Evolutionary conservation across 805 yeast species (phyloP).

Genomic region (Torulaspora gathmanii): DNA sequence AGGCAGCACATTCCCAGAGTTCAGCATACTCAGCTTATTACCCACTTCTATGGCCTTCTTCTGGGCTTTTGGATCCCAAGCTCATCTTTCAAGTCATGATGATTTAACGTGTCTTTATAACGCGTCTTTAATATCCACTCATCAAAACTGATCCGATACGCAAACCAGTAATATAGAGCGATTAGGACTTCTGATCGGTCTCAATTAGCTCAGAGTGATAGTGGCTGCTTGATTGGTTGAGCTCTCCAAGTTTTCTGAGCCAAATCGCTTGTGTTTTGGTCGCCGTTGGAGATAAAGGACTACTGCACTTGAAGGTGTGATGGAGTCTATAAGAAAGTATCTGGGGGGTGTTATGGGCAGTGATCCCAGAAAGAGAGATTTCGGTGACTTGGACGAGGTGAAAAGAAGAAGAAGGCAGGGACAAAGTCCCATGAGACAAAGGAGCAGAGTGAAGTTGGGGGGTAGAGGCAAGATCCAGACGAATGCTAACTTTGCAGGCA

Average conservation of each 20-base stretch:
- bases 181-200: neutral
- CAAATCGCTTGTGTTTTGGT: neutral
- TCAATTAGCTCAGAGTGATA: neutral
- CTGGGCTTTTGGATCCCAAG: neutral
- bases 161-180: no score
- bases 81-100: neutral
- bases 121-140: neutral
- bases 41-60: neutral
- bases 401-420: conserved; percentile 5
- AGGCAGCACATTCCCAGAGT: conserved; percentile 51
- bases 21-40: conserved; percentile 14
- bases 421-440: conserved; percentile 1
- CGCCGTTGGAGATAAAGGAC: neutral
- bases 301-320: conserved; percentile 4
- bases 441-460: conserved; percentile 9
- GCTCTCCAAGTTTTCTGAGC: neutral
- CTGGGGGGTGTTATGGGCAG: conserved; percentile 13
- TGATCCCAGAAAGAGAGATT: conserved; percentile 22
- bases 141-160: no score
- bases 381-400: conserved; percentile 19
- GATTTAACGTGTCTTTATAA: neutral
- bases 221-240: neutral
- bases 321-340: conserved; percentile 15
- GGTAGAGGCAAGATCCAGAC: conserved; percentile 4
- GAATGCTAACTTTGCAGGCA: conserved; percentile 11